Base-by-base conservation (phyloP, 306 rosid genomes). In the Casuarina equisetifolia region DNA sequence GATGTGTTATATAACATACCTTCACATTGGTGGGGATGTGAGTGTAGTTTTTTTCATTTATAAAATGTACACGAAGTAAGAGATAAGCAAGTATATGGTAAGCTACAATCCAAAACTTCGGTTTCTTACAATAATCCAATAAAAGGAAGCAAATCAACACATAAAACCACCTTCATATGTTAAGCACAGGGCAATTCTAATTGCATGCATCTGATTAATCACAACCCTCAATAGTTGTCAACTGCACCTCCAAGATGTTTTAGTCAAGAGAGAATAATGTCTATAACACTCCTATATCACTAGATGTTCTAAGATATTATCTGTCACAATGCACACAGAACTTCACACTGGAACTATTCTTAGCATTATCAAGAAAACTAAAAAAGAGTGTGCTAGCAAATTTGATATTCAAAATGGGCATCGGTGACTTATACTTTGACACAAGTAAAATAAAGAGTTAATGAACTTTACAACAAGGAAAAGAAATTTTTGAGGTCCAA, bases 291-390 rank as follows among this genome's bases (percentile, higher is more conserved):
- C 10, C 13, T 71, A 63, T 49, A 82, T 71, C 72, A 50, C 36
- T 48, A 5, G 52, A 77, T 69, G 61, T 72, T 75, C 70, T 4
- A 39, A 68, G 84, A 55, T 40, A 63, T 32, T 36, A 46, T 38
- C 50, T 38, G 20, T 69, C 25, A 38, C 2, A 13, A 44, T 51
- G 11, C 35, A 35, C 58, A 70, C 35, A 46, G 46, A n/a, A 42
- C 39, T 45, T 49, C 72, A 69, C 11, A 13, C 17, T 8, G 53
- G 54, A 75, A 63, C 25, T 43, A 3, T 25, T 72, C 20, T 13
- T 52, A 38, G 51, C 2, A 44, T 32, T 52, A 63, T 63, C 19
- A 4, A 0, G 64, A 32, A 9, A 42, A 8, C 35, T 10, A 7
- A 2, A 6, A 79, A 42, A 66, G 45, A 35, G 54, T 43, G 13